Conservation (phyloP, 768 basidiomycete genomes). For the Pleurotus tuber-regium region DNA sequence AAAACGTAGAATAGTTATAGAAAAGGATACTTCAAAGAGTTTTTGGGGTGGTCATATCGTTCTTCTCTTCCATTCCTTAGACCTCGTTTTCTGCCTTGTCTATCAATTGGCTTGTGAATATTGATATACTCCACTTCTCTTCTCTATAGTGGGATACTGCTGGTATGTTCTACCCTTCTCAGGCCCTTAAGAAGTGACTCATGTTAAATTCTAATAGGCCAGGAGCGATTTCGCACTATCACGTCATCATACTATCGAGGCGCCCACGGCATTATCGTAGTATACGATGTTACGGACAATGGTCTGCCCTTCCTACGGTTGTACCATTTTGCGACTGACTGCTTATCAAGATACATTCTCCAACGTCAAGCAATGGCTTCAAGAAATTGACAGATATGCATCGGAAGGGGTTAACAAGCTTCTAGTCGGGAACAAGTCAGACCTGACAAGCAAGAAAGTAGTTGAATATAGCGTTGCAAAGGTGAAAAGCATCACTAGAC, state of each 20-base stretch:
- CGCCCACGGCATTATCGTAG: constrained; percentile 96
- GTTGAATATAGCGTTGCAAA: constrained; percentile 88
- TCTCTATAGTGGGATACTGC: constrained; percentile 91
- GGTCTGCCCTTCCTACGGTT: constrained; percentile 39
- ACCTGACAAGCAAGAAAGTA: constrained; percentile 95
- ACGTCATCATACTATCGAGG: constrained; percentile 99
- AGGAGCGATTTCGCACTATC: constrained; percentile 98
- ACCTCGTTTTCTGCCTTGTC: neutral
- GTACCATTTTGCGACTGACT: constrained; percentile 10
- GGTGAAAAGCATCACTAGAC: constrained; percentile 33
- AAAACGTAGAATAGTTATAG: neutral
- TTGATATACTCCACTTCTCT: constrained; percentile 26
- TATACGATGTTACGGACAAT: constrained; percentile 98
- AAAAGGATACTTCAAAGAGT: neutral
- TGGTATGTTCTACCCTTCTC: constrained; percentile 41
- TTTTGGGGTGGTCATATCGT: neutral
- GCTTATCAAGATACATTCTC: constrained; percentile 75
- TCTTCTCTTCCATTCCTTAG: neutral
- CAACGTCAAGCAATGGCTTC: constrained; percentile 94
- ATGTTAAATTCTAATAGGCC: constrained; percentile 48
- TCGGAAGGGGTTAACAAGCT: constrained; percentile 99
- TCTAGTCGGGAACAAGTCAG: constrained; percentile 98
- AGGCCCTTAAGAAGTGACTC: constrained; percentile 1
- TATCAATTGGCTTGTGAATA: constrained; percentile 6
- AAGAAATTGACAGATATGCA: constrained; percentile 93